phyloP scores from a whole-genome alignment of 1,139 yeast genomes.

The Zygosaccharomyces sapae region DNA sequence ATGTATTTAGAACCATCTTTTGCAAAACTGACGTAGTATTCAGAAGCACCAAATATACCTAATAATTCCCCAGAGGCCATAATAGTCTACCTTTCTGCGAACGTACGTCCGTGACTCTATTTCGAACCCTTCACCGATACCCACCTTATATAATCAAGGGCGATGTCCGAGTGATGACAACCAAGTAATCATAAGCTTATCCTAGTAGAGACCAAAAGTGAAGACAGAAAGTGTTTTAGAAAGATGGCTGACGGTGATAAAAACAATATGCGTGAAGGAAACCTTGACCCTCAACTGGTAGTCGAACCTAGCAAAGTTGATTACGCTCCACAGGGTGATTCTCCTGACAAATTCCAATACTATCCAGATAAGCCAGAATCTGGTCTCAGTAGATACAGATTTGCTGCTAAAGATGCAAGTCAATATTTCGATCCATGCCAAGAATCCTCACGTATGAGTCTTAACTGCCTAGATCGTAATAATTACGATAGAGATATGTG shows the following conservation, averaged over 20 bases:
- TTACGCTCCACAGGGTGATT: constrained; percentile 25
- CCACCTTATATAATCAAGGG: too few species aligned
- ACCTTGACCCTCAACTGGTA: constrained; percentile 2
- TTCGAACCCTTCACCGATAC: too few species aligned
- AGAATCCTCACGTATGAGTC: constrained; percentile 80
- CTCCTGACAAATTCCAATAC: constrained; percentile 43
- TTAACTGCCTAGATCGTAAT: constrained; percentile 71
- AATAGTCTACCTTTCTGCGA: too few species aligned
- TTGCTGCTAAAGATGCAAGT: constrained; percentile 62
- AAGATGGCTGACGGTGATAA: constrained; percentile 1
- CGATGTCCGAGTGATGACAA: too few species aligned
- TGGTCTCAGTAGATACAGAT: constrained; percentile 35
- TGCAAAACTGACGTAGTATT: constrained; percentile 11
- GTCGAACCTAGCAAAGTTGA: constrained; percentile 24
- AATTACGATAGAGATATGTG: constrained; percentile 74
- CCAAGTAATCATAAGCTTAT: too few species aligned
- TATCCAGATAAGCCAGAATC: constrained; percentile 70
- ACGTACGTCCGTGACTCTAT: too few species aligned
- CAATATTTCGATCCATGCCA: constrained; percentile 90
- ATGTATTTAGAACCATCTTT: constrained; percentile 14
- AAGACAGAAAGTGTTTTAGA: too few species aligned
- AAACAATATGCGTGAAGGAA: constrained; percentile 1
- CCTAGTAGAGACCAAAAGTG: too few species aligned
- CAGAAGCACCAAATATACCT: neutral
- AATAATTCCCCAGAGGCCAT: neutral